These are phyloP conservation scores for Lactifluus subvellereus DNA, from an alignment of 768 basidiomycete genomes.

Conservation along the genomic window DNA sequence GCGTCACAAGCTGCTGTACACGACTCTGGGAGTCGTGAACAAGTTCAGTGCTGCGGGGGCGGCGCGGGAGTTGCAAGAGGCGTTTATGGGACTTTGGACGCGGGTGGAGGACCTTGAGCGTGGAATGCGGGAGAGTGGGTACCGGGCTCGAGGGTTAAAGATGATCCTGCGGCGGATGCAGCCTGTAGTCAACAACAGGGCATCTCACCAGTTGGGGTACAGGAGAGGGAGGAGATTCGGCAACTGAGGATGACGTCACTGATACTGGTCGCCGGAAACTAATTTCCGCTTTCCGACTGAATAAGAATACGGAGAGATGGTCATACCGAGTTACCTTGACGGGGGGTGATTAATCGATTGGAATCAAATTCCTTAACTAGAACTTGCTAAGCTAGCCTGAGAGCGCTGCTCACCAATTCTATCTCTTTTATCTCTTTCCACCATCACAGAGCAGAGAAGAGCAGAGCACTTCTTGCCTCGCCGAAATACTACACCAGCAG, in stretches of 20 bases:
- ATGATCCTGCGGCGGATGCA: constrained; percentile 10
- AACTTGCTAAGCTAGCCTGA: no score
- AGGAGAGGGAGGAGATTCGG: no score
- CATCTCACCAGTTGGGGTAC: neutral
- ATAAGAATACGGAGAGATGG: no score
- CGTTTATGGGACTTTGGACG: neutral
- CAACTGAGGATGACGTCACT: neutral
- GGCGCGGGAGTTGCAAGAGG: neutral
- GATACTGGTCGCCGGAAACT: no score
- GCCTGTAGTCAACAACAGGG: neutral
- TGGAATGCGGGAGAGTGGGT: constrained; percentile 1
- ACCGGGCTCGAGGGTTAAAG: constrained; percentile 7
- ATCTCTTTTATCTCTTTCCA: no score
- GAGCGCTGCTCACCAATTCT: no score
- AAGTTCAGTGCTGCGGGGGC: constrained; percentile 4
- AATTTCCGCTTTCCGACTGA: no score
- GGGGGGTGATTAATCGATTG: no score
- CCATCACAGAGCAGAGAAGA: no score
- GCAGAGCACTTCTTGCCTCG: no score
- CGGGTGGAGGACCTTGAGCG: constrained; percentile 4
- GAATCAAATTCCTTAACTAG: no score
- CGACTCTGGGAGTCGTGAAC: constrained; percentile 7
- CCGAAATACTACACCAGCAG: neutral
- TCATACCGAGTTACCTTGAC: no score
- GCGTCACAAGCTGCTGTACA: neutral